Evolutionary conservation across 495 filamentous ascomycete genomes (phyloP).

Genomic region (Penicillium macrosclerotiorum): DNA sequence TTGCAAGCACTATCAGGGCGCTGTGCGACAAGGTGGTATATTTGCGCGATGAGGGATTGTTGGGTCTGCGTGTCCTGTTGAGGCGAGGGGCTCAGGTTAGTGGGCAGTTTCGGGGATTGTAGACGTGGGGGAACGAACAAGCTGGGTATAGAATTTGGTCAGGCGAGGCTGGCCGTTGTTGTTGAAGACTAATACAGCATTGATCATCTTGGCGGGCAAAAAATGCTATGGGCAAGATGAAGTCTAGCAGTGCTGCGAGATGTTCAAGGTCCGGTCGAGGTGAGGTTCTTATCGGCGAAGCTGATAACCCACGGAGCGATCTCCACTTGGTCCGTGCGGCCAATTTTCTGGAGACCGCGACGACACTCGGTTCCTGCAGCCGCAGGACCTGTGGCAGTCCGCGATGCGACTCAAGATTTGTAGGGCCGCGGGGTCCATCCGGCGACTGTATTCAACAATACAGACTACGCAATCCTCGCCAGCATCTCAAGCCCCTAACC

Average conservation of each 20-base stretch:
- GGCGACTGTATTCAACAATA: conserved; percentile 10
- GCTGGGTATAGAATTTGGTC: conserved; percentile 98
- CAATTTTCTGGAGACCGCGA: conserved; percentile 18
- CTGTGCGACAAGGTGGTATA: conserved; percentile 94
- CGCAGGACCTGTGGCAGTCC: neutral
- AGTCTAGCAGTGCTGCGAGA: neutral
- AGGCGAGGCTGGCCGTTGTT: conserved; percentile 93
- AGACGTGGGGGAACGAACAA: conserved; percentile 54
- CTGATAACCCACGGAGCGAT: conserved; percentile 2
- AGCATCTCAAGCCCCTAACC: neutral
- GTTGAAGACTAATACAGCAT: conserved; percentile 98
- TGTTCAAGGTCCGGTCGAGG: neutral
- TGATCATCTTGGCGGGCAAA: conserved; percentile 71
- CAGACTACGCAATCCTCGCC: neutral
- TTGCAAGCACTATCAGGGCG: conserved; percentile 88
- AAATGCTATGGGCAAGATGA: neutral
- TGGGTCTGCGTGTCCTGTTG: conserved; percentile 94
- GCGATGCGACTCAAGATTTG: conserved; percentile 9
- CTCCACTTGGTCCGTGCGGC: conserved; percentile 13
- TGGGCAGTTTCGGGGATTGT: conserved; percentile 4
- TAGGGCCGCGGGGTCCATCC: neutral
- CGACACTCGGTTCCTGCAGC: neutral
- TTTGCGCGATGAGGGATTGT: conserved; percentile 93
- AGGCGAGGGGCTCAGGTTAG: neutral
- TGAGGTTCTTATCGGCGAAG: conserved; percentile 12